phyloP scores from a whole-genome alignment of 371 early-diverging fungal genomes.

The Apophysomyces variabilis region DNA sequence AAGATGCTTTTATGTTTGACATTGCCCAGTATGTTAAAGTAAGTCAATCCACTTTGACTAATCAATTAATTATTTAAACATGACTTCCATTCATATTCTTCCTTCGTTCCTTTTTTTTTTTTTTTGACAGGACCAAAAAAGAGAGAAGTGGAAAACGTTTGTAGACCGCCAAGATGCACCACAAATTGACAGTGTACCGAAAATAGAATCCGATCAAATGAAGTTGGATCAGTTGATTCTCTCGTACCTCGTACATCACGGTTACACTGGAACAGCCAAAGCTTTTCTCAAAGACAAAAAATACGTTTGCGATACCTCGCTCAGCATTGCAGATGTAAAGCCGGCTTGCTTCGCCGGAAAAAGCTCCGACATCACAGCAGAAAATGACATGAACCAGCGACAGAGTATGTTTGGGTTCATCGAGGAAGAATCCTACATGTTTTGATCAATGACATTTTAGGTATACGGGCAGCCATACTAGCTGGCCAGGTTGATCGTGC shows the following conservation, averaged over 20 bases:
- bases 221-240: slow-evolving; percentile 66
- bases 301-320: slow-evolving; percentile 11
- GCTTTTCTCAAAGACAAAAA: slow-evolving; percentile 50
- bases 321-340: slow-evolving; percentile 12
- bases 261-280: slow-evolving; percentile 73
- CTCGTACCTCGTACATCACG: slow-evolving; percentile 80
- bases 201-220: slow-evolving; percentile 16
- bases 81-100: too few species aligned
- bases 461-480: slow-evolving; percentile 67
- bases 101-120: too few species aligned
- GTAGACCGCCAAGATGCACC: neutral
- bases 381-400: slow-evolving; percentile 37
- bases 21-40: slow-evolving; percentile 80
- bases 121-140: slow-evolving; percentile 19
- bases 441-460: slow-evolving; percentile 35
- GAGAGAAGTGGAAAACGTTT: slow-evolving; percentile 13
- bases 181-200: neutral
- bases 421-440: neutral
- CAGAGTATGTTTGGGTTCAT: slow-evolving; percentile 27
- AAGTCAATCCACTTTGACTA: neutral
- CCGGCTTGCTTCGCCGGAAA: slow-evolving; percentile 7
- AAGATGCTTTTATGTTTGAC: slow-evolving; percentile 81
- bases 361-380: slow-evolving; percentile 20
- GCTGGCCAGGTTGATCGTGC: slow-evolving; percentile 78
- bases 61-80: too few species aligned